Base-by-base conservation (phyloP, 2,329 filamentous ascomycete genomes). In the Stemphylium vesicarium region DNA sequence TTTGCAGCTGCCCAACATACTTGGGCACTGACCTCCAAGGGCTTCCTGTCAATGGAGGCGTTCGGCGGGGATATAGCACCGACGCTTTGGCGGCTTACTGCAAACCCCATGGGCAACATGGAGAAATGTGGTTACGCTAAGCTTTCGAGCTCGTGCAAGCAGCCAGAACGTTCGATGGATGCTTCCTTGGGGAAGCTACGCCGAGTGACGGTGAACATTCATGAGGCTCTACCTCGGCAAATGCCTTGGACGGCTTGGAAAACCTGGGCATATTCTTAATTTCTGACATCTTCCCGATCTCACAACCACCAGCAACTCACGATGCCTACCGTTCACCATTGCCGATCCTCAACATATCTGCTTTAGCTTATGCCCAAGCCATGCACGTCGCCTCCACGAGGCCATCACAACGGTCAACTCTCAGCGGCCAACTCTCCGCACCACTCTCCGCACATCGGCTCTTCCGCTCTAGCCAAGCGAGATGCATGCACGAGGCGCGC, bases 181-280 rank as follows among this genome's bases (percentile, higher is more conserved):
- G 35, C 13, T n/a, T 40, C 18, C n/a, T 36, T 9, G 33, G 29
- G n/a, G 8, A 29, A 32, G 29, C 32, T 31, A 18, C 48, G 40
- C 40, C 32, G 44, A 29, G 40, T 44, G 36, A n/a, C 24, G 33
- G 36, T 35, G 15, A 20, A 48, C 9, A 33, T 32, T 20, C 35
- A 29, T 29, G 45, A 47, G 50, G 42, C 50, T 39, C 50, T 52
- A 47, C 50, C 42, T 52, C 42, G 50, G 50, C 18, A 36, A 36
- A 16, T 22, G 26, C 18, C 43, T 35, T 39, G 36, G 22, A 33
- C 16, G 16, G 37, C 44, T 44, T 33, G 42, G 31, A 22, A 20
- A 20, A 8, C 18, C 42, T 36, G 42, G 31, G 15, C 13, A 26
- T 29, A 15, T 26, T 44, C 12, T 35, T 33, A 29, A 35, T 33